phyloP scores from a whole-genome alignment of 805 yeast species.

The Sugiyamaella valdiviana region DNA sequence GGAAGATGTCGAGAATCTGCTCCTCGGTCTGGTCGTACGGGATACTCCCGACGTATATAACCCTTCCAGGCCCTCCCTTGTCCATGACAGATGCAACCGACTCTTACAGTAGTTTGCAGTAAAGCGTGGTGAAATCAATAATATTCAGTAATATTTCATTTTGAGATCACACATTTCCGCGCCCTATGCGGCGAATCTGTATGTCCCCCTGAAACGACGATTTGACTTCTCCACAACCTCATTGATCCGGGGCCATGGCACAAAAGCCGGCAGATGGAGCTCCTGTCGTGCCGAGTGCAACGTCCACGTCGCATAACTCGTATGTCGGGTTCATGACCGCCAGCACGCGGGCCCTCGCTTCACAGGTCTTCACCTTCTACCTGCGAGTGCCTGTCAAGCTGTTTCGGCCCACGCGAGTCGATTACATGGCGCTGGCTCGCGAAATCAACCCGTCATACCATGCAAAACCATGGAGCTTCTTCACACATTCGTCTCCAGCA shows the following conservation, averaged over 20 bases:
- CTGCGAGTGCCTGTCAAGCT: conserved; percentile 76
- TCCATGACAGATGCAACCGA: background rate
- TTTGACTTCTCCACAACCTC: background rate
- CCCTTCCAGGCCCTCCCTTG: conserved; percentile 22
- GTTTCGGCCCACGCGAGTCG: conserved; percentile 86
- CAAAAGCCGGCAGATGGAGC: background rate
- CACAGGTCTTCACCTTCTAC: conserved; percentile 71
- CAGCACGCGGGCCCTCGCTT: conserved; percentile 75
- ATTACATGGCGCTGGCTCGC: conserved; percentile 49
- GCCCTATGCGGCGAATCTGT: too few species aligned
- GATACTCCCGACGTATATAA: conserved; percentile 75
- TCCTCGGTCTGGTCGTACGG: conserved; percentile 94
- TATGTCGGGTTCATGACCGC: conserved; percentile 78
- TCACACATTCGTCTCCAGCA: conserved; percentile 76
- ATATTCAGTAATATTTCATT: too few species aligned
- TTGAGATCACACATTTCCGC: too few species aligned
- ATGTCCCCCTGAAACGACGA: background rate
- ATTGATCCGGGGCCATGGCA: background rate
- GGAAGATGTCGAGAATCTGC: conserved; percentile 79
- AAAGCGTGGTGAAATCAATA: too few species aligned
- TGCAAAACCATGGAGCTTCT: conserved; percentile 34
- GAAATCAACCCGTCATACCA: conserved; percentile 29
- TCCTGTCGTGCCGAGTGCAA: background rate
- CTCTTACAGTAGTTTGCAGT: too few species aligned
- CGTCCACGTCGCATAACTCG: conserved; percentile 8